Conservation (phyloP, 75 land plant genomes). For the Pinus taeda region DNA sequence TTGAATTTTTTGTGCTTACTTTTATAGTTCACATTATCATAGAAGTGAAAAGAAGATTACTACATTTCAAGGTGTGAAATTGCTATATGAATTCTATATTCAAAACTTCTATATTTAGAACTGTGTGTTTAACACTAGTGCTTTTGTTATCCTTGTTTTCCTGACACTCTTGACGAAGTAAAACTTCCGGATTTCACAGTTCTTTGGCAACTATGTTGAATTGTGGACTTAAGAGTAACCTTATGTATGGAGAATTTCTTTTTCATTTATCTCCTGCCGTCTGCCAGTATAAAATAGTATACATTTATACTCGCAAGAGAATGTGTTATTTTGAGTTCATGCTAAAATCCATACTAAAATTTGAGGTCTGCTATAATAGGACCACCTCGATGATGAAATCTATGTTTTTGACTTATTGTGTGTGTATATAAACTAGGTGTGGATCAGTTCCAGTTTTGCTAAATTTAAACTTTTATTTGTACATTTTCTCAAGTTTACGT, state of each 20-base stretch:
- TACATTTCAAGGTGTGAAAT: neutral
- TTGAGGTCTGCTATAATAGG: neutral
- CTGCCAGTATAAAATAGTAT: too few relatives aligned
- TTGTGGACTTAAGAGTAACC: neutral
- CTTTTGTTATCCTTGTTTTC: neutral
- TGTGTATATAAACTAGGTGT: neutral
- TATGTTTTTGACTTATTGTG: neutral
- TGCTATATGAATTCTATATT: neutral
- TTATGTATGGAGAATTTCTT: too few relatives aligned
- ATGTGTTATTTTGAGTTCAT: neutral
- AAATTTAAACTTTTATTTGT: neutral
- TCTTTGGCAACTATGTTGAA: neutral
- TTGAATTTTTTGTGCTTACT: neutral
- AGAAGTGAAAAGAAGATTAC: neutral
- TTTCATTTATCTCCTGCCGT: too few relatives aligned
- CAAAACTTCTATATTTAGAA: neutral
- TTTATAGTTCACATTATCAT: neutral
- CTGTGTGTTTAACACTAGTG: neutral
- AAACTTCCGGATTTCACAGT: neutral
- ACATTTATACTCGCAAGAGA: neutral
- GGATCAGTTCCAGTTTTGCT: neutral
- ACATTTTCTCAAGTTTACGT: neutral
- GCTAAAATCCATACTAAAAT: neutral
- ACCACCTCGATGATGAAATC: neutral
- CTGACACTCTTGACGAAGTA: neutral